Base-by-base conservation (phyloP, 371 early-diverging fungal genomes). In the Circinella minor region DNA sequence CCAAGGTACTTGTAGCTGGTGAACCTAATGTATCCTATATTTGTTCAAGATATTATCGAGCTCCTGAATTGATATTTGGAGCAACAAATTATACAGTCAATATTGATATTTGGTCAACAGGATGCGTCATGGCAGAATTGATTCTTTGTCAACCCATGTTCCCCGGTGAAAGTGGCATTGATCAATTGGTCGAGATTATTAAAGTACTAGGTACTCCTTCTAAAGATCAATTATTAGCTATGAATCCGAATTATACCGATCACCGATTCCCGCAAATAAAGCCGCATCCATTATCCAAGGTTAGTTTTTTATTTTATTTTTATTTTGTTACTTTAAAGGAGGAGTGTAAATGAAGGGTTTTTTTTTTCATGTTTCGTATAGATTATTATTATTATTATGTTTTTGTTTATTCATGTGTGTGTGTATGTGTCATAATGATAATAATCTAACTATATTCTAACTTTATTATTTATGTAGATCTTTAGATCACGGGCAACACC, bases 151-250 rank as follows among this genome's bases (percentile, higher is more conserved):
- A 94, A 77, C 99, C 99, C 14, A 79, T 99, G 55, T 99, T 99
- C 89, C 96, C 98, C 9, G 99, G 99, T 27, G 99, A 99, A 80
- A 95, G 96, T 67, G 98, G 98, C 61, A 98, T 99, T 67, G 99
- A 99, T 78, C 99, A 99, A 83, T 83, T 99, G 49, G 99, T 99
- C 14, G 99, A 99, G 81, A 99, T 99, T 75, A 99, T 99, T 87
- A 98, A 98, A 82, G 95, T 98, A 1, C 89, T 99, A 34, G 99
- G 99, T 38, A 99, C 99, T 14, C 99, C 99, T 14, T 92, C 96
- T 36, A 91, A 94, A 71, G 97, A 98, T 67, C 98, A 98, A 79
- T 93, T 98, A 72, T 87, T 92, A 69, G 89, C 94, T 55, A 98
- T 98, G 97, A 98, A 99, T 80, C 95, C 94, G 51, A 93, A 94